Evolutionary conservation across 805 yeast genomes (phyloP).

Genomic region (Schwanniomyces pseudopolymorphus): DNA sequence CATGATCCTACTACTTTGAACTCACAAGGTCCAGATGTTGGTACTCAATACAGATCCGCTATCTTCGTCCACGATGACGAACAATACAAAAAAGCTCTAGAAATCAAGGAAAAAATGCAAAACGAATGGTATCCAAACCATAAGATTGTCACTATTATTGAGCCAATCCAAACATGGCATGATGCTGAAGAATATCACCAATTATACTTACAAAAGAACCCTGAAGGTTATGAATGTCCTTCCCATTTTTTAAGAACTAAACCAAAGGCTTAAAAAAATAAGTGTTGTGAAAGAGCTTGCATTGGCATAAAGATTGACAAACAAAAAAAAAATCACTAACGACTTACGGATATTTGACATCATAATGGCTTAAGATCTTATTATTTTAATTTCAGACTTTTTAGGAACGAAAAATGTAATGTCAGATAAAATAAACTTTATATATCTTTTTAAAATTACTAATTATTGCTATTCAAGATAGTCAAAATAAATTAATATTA

Average conservation of each 20-base stretch:
- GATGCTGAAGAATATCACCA: conserved; percentile 98
- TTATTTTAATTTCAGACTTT: no score
- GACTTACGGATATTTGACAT: background rate
- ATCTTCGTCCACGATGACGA: conserved; percentile 62
- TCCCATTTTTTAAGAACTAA: conserved; percentile 75
- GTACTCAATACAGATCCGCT: conserved; percentile 89
- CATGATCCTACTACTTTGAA: conserved; percentile 92
- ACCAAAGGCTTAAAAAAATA: conserved; percentile 39
- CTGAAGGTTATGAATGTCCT: conserved; percentile 87
- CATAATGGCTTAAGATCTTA: no score
- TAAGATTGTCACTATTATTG: conserved; percentile 67
- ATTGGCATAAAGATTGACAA: no score
- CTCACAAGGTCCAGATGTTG: conserved; percentile 83
- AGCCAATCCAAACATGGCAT: conserved; percentile 67
- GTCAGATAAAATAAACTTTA: no score
- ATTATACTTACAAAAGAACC: conserved; percentile 72
- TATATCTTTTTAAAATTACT: no score
- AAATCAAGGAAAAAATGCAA: conserved; percentile 56
- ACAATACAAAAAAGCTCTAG: conserved; percentile 46
- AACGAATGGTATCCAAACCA: conserved; percentile 73
- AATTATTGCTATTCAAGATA: no score
- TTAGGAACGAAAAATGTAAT: no score
- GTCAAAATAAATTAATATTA: no score
- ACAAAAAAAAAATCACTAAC: background rate
- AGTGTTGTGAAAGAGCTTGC: no score